Conservation (phyloP, 1,284 basidiomycete genomes). For the Prillingera fragicola region DNA sequence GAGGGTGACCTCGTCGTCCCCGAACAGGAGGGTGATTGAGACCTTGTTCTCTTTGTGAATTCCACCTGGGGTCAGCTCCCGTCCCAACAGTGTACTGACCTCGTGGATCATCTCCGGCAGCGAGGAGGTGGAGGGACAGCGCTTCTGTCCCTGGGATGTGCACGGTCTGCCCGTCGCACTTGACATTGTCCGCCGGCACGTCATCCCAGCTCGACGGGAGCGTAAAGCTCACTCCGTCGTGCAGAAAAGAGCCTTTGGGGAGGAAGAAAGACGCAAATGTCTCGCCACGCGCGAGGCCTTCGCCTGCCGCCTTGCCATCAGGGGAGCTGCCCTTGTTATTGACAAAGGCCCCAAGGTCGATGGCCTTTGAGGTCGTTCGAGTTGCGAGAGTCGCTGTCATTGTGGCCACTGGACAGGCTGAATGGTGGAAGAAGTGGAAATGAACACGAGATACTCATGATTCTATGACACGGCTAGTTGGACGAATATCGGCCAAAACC, state of each 20-base stretch:
- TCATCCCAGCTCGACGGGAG: slow-evolving; percentile 3
- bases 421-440: too few species aligned
- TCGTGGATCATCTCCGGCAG: slow-evolving; percentile 13
- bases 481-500: too few species aligned
- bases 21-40: slow-evolving; percentile 1
- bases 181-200: slow-evolving; percentile 2
- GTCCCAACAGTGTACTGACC: neutral
- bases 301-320: slow-evolving; percentile 4
- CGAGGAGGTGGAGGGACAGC: slow-evolving; percentile 11
- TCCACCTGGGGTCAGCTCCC: slow-evolving; percentile 4
- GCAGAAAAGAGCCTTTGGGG: slow-evolving; percentile 3
- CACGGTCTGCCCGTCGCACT: slow-evolving; percentile 2
- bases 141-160: neutral
- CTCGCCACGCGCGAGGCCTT: slow-evolving; percentile 9
- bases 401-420: too few species aligned
- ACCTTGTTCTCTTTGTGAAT: neutral
- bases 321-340: slow-evolving; percentile 13
- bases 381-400: too few species aligned
- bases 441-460: too few species aligned
- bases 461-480: too few species aligned
- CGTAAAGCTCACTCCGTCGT: slow-evolving; percentile 10
- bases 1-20: neutral
- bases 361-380: too few species aligned
- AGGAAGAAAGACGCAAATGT: slow-evolving; percentile 10
- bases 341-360: slow-evolving; percentile 21